These are phyloP conservation scores for Phytophthora pini DNA, from an alignment of 352 stramenopile species.

Conservation along the genomic window DNA sequence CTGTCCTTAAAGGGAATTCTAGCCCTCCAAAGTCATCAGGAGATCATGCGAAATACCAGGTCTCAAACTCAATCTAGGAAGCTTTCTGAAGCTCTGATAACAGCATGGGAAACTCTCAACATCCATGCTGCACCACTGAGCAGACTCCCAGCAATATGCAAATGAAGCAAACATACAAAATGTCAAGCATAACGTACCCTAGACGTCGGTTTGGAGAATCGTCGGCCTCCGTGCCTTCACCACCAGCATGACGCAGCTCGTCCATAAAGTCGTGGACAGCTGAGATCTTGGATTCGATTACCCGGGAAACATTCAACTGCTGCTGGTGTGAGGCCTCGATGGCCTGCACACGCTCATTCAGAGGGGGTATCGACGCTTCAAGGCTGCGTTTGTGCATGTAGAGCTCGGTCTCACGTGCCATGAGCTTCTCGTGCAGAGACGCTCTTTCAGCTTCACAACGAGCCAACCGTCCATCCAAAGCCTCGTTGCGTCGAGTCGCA, in stretches of 20 bases:
- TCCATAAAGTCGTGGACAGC: conserved; percentile 69
- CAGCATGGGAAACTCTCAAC: conserved; percentile 8
- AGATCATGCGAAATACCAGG: conserved; percentile 46
- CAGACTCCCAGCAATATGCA: conserved; percentile 18
- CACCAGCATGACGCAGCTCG: conserved; percentile 52
- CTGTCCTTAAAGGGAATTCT: conserved; percentile 91
- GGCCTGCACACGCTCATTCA: conserved; percentile 38
- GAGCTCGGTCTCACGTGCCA: conserved; percentile 53
- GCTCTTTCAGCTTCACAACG: conserved; percentile 39
- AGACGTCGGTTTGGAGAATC: conserved; percentile 56
- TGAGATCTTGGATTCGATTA: conserved; percentile 67
- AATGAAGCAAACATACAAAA: conserved; percentile 20
- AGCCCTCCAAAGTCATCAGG: conserved; percentile 88
- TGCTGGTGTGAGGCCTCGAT: conserved; percentile 45
- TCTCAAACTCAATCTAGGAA: conserved; percentile 34
- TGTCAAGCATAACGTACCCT: conserved; percentile 44
- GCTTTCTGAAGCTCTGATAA: conserved; percentile 8
- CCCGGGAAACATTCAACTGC: conserved; percentile 37
- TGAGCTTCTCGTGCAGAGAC: conserved; percentile 49
- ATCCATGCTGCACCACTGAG: conserved; percentile 23
- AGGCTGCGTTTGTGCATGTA: conserved; percentile 42
- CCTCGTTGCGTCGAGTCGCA: conserved; percentile 35
- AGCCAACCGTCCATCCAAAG: conserved; percentile 39
- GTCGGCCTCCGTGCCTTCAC: conserved; percentile 59
- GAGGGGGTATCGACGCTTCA: conserved; percentile 25